Evolutionary conservation across 768 basidiomycete species (phyloP), one percentile per base, ranked within the genome.

Genomic region (Leccinum longicurvipes): DNA sequence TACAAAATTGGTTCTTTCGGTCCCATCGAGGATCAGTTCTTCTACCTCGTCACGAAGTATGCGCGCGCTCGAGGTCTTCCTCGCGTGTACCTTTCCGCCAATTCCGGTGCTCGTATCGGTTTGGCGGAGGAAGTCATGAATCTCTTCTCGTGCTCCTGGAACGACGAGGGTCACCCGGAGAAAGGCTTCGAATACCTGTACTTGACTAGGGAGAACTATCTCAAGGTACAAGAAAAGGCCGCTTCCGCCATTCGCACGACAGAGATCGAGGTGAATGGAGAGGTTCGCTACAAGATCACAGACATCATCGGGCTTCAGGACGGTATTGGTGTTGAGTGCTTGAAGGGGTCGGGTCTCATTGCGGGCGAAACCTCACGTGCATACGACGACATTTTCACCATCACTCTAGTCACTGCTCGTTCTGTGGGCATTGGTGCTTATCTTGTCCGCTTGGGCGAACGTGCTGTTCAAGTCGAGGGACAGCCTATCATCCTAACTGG

Each of bases 341-440:
- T 99, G 70, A 93, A 80, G 71, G 97, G 97, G 44, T 98, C 97
- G 25, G 97, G 96, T 72, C 85, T 99, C 60, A 98, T 99, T 67
- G 97, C 97, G 32, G 97, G 97, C 46, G 97, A 97, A 73, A 99
- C 97, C 0, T 96, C 95, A 31, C 85, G 97, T 31, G 97, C 97
- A 1, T 99, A 99, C 73, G 96, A 98, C 65, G 97, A 99, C 69
- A 98, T 99, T 69, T 99, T 99, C 80, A 99, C 97, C 48, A 96
- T 98, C 73, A 98, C 97, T 10, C 85, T 99, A 65, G 97, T 99
- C 61, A 97, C 94, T 44, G 97, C 95, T 61, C 92, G 97, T 47
- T 98, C 97, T 6, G 97, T 99, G 64, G 97, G 97, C 72, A 99
- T 98, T 63, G 97, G 97, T 63, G 97, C 97, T 14, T 98, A 99